Conservation (phyloP, 2,329 filamentous ascomycete genomes). For the Talaromyces rugulosus region DNA sequence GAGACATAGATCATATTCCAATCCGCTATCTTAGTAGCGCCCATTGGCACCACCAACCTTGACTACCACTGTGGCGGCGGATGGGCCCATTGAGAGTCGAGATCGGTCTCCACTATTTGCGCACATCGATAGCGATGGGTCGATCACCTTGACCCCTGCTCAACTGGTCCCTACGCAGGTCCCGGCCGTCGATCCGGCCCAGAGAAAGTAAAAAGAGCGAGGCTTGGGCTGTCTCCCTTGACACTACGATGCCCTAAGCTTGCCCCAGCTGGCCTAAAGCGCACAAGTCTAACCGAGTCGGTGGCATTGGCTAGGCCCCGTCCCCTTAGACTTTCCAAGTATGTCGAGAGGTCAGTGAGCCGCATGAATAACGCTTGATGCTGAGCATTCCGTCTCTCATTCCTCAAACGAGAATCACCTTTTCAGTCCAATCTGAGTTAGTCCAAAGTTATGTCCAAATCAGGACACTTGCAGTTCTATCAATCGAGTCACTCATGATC, state of each 20-base stretch:
- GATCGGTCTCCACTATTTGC: slow-evolving; percentile 13
- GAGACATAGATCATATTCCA: slow-evolving; percentile 13
- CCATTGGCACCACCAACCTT: slow-evolving; percentile 15
- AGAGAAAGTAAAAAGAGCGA: slow-evolving; percentile 1
- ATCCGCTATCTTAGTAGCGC: slow-evolving; percentile 1
- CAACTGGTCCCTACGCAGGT: slow-evolving; percentile 15
- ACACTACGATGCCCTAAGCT: slow-evolving; percentile 5
- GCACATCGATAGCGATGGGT: slow-evolving; percentile 15
- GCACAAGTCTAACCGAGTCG: not conserved
- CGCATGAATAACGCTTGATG: slow-evolving; percentile 6
- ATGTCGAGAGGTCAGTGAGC: slow-evolving; percentile 12
- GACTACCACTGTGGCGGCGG: slow-evolving; percentile 13
- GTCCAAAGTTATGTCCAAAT: slow-evolving; percentile 10
- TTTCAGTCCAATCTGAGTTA: slow-evolving; percentile 9
- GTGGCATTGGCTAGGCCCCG: not conserved
- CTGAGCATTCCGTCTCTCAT: slow-evolving; percentile 15
- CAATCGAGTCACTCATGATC: slow-evolving; percentile 12
- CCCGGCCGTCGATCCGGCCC: slow-evolving; percentile 14
- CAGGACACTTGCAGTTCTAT: slow-evolving; percentile 14
- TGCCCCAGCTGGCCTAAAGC: slow-evolving; percentile 8
- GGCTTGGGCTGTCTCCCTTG: not conserved
- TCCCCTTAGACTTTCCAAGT: slow-evolving; percentile 4
- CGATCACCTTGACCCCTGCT: slow-evolving; percentile 20
- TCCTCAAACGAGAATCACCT: slow-evolving; percentile 9
- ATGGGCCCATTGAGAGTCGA: slow-evolving; percentile 11